Conservation (phyloP, 768 basidiomycete species). For the Phylloporus scabripes region DNA sequence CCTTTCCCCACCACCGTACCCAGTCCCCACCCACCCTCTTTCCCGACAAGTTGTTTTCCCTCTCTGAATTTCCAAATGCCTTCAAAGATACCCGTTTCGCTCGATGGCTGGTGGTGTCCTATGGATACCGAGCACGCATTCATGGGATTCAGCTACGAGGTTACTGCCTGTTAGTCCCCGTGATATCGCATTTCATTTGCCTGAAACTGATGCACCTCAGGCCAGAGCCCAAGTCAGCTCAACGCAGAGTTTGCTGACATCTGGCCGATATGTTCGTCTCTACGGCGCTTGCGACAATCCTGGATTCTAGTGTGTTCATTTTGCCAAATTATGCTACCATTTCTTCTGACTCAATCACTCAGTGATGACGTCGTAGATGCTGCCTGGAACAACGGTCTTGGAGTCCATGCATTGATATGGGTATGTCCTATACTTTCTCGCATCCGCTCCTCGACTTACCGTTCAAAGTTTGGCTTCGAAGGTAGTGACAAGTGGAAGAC, state of each 20-base stretch:
- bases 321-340: neutral
- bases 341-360: slow-evolving; percentile 15
- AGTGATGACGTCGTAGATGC: slow-evolving; percentile 61
- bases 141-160: slow-evolving; percentile 72
- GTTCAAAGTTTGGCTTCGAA: slow-evolving; percentile 33
- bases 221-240: slow-evolving; percentile 51
- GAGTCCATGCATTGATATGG: slow-evolving; percentile 73
- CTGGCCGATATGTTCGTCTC: slow-evolving; percentile 56
- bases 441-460: neutral
- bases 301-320: slow-evolving; percentile 34
- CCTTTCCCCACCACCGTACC: neutral
- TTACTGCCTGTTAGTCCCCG: slow-evolving; percentile 49
- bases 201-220: slow-evolving; percentile 29
- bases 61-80: slow-evolving; percentile 53
- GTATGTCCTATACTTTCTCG: slow-evolving; percentile 32
- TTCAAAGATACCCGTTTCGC: slow-evolving; percentile 36
- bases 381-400: slow-evolving; percentile 62
- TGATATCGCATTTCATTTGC: neutral
- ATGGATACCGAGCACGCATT: slow-evolving; percentile 64
- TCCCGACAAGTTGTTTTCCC: slow-evolving; percentile 35
- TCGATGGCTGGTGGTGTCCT: slow-evolving; percentile 61
- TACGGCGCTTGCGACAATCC: slow-evolving; percentile 38
- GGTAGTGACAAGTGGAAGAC: slow-evolving; percentile 45
- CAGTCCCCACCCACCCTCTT: neutral
- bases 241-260: slow-evolving; percentile 56